Percentiles rank a stretch among this genome's conserved stretches.
These are phyloP conservation scores for Trichocomaceae sp. DNA, from an alignment of 2,329 filamentous ascomycete species.

Conservation along the genomic window DNA sequence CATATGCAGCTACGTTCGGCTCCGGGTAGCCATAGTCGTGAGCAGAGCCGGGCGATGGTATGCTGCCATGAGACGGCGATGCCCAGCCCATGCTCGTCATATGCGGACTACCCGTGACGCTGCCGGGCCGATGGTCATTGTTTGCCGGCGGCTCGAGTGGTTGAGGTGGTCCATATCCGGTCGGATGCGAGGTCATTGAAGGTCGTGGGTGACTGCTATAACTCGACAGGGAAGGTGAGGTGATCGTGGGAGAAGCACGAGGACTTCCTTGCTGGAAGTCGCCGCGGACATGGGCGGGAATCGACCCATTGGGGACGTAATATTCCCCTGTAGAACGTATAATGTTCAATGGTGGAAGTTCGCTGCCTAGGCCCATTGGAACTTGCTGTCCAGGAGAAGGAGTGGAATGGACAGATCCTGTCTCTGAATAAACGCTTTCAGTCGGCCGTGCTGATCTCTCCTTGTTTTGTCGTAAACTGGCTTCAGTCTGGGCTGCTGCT, in stretches of 20 bases:
- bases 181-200: constrained; percentile 76
- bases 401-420: constrained; percentile 51
- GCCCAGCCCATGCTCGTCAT: constrained; percentile 78
- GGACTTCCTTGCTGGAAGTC: constrained; percentile 68
- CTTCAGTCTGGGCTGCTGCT: constrained; percentile 79
- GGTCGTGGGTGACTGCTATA: constrained; percentile 49
- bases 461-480: constrained; percentile 61
- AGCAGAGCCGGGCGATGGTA: constrained; percentile 61
- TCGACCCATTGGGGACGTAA: constrained; percentile 70
- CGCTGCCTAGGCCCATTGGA: constrained; percentile 72
- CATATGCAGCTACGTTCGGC: constrained; percentile 49
- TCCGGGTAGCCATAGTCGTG: constrained; percentile 84
- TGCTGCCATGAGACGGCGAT: constrained; percentile 68
- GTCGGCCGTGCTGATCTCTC: constrained; percentile 31
- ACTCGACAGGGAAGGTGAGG: constrained; percentile 58
- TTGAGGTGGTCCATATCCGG: constrained; percentile 71
- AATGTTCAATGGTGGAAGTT: constrained; percentile 64
- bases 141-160: constrained; percentile 75
- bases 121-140: constrained; percentile 67
- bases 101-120: constrained; percentile 78
- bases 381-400: constrained; percentile 76
- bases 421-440: constrained; percentile 40
- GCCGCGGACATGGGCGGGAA: constrained; percentile 74
- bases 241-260: constrained; percentile 55
- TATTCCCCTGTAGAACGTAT: constrained; percentile 64